A percentile compares a stretch with the other conserved stretches of the same genome.
phyloP scores from a whole-genome alignment of 1,139 yeast species.

The Starmera stellimalicola region DNA sequence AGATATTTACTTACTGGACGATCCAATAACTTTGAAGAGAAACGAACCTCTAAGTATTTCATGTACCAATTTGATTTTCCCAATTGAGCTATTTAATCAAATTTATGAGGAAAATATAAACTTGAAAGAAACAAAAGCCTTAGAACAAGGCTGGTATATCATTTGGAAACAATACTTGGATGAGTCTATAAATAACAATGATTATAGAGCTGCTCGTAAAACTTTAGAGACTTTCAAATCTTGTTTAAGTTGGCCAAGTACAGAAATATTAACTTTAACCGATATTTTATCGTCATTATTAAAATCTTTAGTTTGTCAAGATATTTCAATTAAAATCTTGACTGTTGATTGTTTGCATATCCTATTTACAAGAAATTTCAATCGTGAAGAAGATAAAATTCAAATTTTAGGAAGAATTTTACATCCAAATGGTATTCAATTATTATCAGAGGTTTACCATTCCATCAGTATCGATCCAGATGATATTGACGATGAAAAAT shows the following conservation, averaged over 20 bases:
- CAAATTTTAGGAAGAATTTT: slow-evolving; percentile 76
- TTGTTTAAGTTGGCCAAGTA: slow-evolving; percentile 86
- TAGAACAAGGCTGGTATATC: slow-evolving; percentile 78
- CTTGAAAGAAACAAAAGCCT: slow-evolving; percentile 50
- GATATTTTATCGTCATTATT: slow-evolving; percentile 60
- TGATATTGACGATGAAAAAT: slow-evolving; percentile 68
- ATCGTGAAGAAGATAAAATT: slow-evolving; percentile 62
- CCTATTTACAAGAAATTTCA: slow-evolving; percentile 74
- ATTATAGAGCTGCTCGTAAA: slow-evolving; percentile 47
- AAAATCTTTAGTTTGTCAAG: slow-evolving; percentile 52
- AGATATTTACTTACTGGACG: slow-evolving; percentile 88
- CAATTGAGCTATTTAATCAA: slow-evolving; percentile 51
- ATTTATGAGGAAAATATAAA: slow-evolving; percentile 68
- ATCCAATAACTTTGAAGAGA: slow-evolving; percentile 78
- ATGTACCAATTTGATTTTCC: slow-evolving; percentile 75
- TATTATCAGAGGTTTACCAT: slow-evolving; percentile 57
- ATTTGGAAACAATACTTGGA: slow-evolving; percentile 63
- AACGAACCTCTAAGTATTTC: slow-evolving; percentile 71
- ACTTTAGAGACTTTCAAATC: slow-evolving; percentile 79
- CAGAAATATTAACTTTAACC: slow-evolving; percentile 59
- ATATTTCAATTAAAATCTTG: slow-evolving; percentile 62
- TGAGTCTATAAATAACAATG: slow-evolving; percentile 35
- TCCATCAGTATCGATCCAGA: slow-evolving; percentile 59
- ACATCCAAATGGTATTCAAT: slow-evolving; percentile 57
- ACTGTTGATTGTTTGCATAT: slow-evolving; percentile 90